Base-by-base conservation (phyloP, 192 early-diverging fungal genomes). In the Dispira parvispora region DNA sequence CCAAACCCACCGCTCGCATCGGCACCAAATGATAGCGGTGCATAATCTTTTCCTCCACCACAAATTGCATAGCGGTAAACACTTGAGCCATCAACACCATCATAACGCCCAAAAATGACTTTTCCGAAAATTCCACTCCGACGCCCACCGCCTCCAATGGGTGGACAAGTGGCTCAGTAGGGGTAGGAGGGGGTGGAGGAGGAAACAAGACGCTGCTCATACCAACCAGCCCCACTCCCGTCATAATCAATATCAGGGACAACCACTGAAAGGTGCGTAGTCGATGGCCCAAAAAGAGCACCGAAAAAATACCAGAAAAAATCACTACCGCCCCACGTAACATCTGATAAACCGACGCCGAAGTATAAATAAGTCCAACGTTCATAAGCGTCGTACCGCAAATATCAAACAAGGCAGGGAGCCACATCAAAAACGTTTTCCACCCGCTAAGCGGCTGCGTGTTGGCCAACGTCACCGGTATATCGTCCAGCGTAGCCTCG, bases 1-100 rank as follows among this genome's bases (percentile, higher is more conserved):
- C 96, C 12, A 92, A 81, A 0, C 92, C 96, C 20, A 98, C 91
- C 1, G 91, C 92, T 58, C 87, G 86, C 64, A 96, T 75, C 23
- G 96, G 87, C 26, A 82, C 82, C 42, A 95, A 73, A 8, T 82
- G 72, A 71, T 89, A 98, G 61, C 69, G 77, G 20, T 70, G 65
- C 77, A 98, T 77, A 62, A 98, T 85, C 70, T 89, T 91, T 68
- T 98, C 96, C 67, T 98, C 96, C 50, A 96, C 75, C 20, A 98
- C 92, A 78, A 98, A 98, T 73, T 95, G 92, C 0, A 83, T 74
- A 12, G 96, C 93, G 0, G 93, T 91, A 68, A 98, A 88, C 45
- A 90, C 71, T 71, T 98, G 96, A 20, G 93, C 96, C 45, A 87
- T 75, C 43, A 96, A 77, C 12, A 96, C 89, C 43, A 98, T 67